phyloP scores from a whole-genome alignment of 805 yeast species.

The Nematodospora valgi region DNA sequence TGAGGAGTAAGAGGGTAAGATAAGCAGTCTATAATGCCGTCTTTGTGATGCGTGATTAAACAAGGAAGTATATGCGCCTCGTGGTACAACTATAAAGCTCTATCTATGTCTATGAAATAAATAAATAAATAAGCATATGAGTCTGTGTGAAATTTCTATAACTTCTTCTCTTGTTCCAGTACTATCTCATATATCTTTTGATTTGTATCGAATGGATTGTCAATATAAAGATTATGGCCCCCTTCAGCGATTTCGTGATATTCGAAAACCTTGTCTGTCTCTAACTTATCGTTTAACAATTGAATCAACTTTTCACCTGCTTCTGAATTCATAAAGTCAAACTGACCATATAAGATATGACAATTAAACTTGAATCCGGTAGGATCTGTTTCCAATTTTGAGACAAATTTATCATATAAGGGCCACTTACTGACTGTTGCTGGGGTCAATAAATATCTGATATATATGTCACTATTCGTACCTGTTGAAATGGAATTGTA shows the following conservation, averaged over 20 bases:
- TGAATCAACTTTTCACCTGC: slow-evolving; percentile 45
- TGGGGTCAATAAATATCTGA: slow-evolving; percentile 51
- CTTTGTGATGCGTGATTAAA: no score
- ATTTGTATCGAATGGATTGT: slow-evolving; percentile 43
- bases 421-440: slow-evolving; percentile 66
- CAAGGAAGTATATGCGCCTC: no score
- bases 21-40: no score
- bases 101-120: no score
- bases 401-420: slow-evolving; percentile 51
- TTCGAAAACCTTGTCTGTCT: slow-evolving; percentile 15
- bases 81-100: no score
- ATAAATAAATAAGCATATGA: no score
- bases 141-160: no score
- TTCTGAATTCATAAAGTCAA: slow-evolving; percentile 67
- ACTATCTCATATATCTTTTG: slow-evolving; percentile 17
- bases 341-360: slow-evolving; percentile 61
- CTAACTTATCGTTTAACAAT: slow-evolving; percentile 13
- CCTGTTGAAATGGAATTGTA: slow-evolving; percentile 40
- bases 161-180: slow-evolving; percentile 2
- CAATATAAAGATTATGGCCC: slow-evolving; percentile 44
- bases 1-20: no score
- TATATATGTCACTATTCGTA: slow-evolving; percentile 36
- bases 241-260: slow-evolving; percentile 31
- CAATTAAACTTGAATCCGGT: slow-evolving; percentile 24
- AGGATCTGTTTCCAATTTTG: slow-evolving; percentile 20